These are phyloP conservation scores for Trypanosoma avium DNA, from an alignment of 208 protist species.

Conservation along the genomic window DNA sequence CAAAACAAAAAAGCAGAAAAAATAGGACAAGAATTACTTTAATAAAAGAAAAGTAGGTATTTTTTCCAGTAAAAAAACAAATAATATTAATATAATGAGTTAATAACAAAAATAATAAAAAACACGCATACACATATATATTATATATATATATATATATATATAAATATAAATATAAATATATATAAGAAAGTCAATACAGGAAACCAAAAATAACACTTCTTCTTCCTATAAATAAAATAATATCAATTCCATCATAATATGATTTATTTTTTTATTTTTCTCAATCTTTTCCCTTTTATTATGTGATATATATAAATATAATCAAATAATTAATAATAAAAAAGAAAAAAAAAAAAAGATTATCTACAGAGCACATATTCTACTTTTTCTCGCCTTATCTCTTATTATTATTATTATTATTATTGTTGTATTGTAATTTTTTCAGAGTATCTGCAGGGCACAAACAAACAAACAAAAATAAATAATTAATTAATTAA, in stretches of 20 bases:
- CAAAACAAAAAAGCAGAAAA: no score
- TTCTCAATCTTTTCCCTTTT: neutral
- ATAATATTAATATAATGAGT: neutral
- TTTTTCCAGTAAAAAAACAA: neutral
- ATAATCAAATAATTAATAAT: neutral
- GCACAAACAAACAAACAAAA: no score
- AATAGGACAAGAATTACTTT: no score
- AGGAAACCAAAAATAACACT: slow-evolving; percentile 5
- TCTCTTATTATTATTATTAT: no score
- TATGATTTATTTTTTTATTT: no score
- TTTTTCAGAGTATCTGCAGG: no score
- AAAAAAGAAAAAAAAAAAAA: neutral
- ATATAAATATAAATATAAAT: slow-evolving; percentile 20
- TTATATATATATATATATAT: slow-evolving; percentile 7
- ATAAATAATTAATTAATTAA: no score
- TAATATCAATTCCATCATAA: no score
- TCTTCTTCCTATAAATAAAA: neutral
- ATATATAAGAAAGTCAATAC: slow-evolving; percentile 8
- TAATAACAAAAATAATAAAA: neutral
- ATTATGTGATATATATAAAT: neutral
- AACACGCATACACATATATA: slow-evolving; percentile 12
- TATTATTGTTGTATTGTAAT: no score
- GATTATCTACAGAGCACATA: no score
- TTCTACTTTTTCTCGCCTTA: no score
- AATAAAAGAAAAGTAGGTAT: no score